phyloP scores from a whole-genome alignment of 2,329 filamentous ascomycete genomes.

The Scolecobasidium constrictum region DNA sequence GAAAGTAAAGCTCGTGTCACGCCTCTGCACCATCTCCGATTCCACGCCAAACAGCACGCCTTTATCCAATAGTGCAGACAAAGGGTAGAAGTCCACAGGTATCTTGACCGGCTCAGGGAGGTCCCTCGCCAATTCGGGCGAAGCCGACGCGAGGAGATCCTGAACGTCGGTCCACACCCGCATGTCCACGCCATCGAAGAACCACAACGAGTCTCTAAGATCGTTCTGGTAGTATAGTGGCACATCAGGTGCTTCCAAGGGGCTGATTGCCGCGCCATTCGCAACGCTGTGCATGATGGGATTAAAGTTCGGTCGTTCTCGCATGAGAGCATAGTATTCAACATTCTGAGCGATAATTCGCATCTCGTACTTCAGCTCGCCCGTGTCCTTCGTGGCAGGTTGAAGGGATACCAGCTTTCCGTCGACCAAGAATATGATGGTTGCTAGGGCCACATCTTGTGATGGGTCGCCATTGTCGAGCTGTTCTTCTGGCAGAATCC shows the following conservation, averaged over 20 bases:
- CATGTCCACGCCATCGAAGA: conserved; percentile 79
- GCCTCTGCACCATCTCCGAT: conserved; percentile 82
- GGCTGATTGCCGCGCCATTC: conserved; percentile 35
- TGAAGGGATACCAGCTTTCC: conserved; percentile 90
- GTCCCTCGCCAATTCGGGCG: conserved; percentile 55
- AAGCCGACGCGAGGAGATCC: conserved; percentile 64
- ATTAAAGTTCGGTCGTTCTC: conserved; percentile 57
- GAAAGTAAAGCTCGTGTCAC: conserved; percentile 83
- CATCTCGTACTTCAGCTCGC: conserved; percentile 96
- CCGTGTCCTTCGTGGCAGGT: conserved; percentile 70
- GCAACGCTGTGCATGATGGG: conserved; percentile 21
- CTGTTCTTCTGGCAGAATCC: conserved; percentile 88
- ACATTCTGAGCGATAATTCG: conserved; percentile 91
- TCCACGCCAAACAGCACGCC: conserved; percentile 86
- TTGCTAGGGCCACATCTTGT: conserved; percentile 86
- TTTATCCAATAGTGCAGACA: conserved; percentile 79
- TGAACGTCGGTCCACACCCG: conserved; percentile 84
- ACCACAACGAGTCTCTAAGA: conserved; percentile 82
- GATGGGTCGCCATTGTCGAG: conserved; percentile 85
- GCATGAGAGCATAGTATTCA: conserved; percentile 87
- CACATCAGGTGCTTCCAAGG: conserved; percentile 37
- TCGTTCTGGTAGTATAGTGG: conserved; percentile 38
- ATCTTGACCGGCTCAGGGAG: conserved; percentile 66
- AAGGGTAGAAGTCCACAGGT: conserved; percentile 86
- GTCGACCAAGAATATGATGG: conserved; percentile 91